Evolutionary conservation across 495 filamentous ascomycete species (phyloP).

Genomic region (Penicillium macrosclerotiorum): DNA sequence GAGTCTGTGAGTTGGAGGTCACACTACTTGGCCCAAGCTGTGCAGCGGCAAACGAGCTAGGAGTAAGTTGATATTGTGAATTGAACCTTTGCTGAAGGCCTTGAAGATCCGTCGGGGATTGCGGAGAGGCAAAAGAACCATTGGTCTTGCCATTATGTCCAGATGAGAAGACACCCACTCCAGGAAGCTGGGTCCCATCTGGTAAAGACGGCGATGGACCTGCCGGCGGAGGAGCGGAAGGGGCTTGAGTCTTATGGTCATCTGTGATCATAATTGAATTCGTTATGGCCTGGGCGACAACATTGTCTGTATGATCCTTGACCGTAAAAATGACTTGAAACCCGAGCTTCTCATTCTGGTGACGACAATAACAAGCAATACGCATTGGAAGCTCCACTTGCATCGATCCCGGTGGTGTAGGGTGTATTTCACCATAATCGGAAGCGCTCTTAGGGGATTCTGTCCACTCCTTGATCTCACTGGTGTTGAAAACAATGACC

Average conservation of each 20-base stretch:
- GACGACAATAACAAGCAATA: conserved; percentile 96
- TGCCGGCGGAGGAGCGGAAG: conserved; percentile 35
- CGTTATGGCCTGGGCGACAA: conserved; percentile 82
- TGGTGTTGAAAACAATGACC: conserved; percentile 89
- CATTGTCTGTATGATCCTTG: conserved; percentile 69
- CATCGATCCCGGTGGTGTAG: conserved; percentile 58
- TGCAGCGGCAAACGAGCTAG: conserved; percentile 35
- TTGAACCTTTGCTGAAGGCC: conserved; percentile 50
- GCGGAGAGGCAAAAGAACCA: conserved; percentile 20
- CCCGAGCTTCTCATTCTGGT: conserved; percentile 86
- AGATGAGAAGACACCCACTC: conserved; percentile 45
- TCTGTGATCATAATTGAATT: conserved; percentile 92
- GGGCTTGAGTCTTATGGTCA: conserved; percentile 83
- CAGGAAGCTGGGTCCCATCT: conserved; percentile 44
- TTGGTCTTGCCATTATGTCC: conserved; percentile 29
- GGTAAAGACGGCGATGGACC: conserved; percentile 37
- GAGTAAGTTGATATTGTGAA: conserved; percentile 41
- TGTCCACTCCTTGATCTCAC: conserved; percentile 86
- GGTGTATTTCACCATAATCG: conserved; percentile 31
- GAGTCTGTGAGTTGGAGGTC: conserved; percentile 51
- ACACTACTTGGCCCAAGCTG: conserved; percentile 35
- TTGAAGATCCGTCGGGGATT: conserved; percentile 54
- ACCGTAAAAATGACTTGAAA: conserved; percentile 95
- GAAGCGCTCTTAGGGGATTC: conserved; percentile 46
- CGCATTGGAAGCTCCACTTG: conserved; percentile 85